phyloP scores from a whole-genome alignment of 345 rosid species.

The Bruguiera gymnorhiza region DNA sequence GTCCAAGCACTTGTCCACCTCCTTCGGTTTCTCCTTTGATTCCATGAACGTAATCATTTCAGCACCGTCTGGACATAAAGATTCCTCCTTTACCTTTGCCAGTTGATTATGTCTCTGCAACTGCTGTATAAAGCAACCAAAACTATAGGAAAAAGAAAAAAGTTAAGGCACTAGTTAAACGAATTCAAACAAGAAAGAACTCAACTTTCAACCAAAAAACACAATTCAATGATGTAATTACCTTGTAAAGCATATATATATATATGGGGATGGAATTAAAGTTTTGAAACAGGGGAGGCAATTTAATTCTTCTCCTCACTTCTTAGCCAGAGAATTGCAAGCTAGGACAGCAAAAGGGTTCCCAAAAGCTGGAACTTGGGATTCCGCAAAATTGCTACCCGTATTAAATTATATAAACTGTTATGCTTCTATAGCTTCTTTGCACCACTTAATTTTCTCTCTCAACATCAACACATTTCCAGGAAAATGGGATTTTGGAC shows the following conservation, averaged over 20 bases:
- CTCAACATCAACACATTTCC: constrained; percentile 13
- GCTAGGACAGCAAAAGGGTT: constrained; percentile 4
- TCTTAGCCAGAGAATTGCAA: neutral
- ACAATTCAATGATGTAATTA: constrained; percentile 15
- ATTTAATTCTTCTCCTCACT: neutral
- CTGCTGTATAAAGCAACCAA: constrained; percentile 19
- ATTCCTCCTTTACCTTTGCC: neutral
- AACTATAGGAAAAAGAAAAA: neutral
- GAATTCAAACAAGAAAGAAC: neutral
- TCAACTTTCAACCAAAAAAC: neutral
- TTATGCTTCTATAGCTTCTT: neutral
- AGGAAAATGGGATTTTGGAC: neutral
- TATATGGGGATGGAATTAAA: neutral
- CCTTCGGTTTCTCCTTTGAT: constrained; percentile 48
- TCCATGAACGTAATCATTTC: constrained; percentile 72
- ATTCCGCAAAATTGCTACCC: constrained; percentile 19
- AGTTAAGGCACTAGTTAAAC: neutral
- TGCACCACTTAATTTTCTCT: too few species aligned
- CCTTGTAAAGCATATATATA: constrained; percentile 26
- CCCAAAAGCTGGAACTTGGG: constrained; percentile 10
- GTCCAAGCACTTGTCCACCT: constrained; percentile 26
- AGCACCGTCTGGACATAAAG: constrained; percentile 6
- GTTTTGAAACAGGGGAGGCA: constrained; percentile 10
- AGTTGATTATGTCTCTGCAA: constrained; percentile 5
- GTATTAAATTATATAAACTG: neutral